Percentiles rank a stretch among this genome's conserved stretches.
Evolutionary conservation across 306 rosid genomes (phyloP).

Genomic region (Delonix regia): DNA sequence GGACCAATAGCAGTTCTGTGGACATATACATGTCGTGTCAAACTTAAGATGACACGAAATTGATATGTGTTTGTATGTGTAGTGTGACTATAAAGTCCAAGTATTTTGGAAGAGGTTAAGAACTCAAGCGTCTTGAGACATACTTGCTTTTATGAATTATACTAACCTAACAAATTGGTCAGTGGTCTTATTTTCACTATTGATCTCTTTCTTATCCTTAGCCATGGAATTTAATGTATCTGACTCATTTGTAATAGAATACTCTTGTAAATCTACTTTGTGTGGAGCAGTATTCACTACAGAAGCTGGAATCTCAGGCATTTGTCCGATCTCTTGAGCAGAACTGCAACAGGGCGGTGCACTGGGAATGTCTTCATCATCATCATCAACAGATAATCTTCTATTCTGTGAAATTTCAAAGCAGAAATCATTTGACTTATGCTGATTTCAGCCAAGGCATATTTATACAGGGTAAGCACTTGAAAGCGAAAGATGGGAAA

Average conservation of each 20-base stretch:
- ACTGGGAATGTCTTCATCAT: slow-evolving; percentile 67
- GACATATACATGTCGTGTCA: slow-evolving; percentile 31
- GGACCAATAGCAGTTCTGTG: slow-evolving; percentile 65
- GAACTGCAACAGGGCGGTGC: slow-evolving; percentile 85
- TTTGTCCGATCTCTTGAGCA: slow-evolving; percentile 61
- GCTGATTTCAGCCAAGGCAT: slow-evolving; percentile 27
- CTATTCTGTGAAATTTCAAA: slow-evolving; percentile 46
- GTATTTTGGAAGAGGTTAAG: slow-evolving; percentile 7
- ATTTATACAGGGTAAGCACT: slow-evolving; percentile 11
- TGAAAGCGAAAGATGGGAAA: slow-evolving; percentile 30
- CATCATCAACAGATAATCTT: slow-evolving; percentile 75
- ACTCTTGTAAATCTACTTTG: slow-evolving; percentile 40
- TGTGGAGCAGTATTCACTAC: slow-evolving; percentile 38
- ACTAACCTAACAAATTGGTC: slow-evolving; percentile 73
- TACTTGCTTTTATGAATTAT: slow-evolving; percentile 21
- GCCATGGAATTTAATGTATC: slow-evolving; percentile 34
- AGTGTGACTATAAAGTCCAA: neutral
- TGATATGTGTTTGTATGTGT: neutral
- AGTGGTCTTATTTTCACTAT: slow-evolving; percentile 39
- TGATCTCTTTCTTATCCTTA: slow-evolving; percentile 42
- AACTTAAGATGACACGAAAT: slow-evolving; percentile 9
- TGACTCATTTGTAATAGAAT: neutral
- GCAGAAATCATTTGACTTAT: slow-evolving; percentile 50
- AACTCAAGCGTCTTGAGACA: neutral
- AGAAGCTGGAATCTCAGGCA: slow-evolving; percentile 46